Evolutionary conservation across 2,329 filamentous ascomycete genomes (phyloP), one percentile per base, ranked within the genome.

Genomic region (Bisporella sp.): DNA sequence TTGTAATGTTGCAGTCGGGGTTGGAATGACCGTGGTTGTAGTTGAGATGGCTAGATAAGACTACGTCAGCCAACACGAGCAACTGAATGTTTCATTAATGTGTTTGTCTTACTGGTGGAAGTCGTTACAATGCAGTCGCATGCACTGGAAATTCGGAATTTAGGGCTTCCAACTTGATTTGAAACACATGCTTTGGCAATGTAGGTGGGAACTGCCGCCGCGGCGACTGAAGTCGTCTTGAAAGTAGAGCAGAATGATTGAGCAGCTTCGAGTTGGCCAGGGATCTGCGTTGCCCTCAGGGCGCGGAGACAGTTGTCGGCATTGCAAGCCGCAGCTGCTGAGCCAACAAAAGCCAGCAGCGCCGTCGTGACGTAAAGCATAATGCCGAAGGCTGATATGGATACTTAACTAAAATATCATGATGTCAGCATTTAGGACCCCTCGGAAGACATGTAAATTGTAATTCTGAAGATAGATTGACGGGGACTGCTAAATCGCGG

Each of bases 301-400:
- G 68, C 66, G 21, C 66, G 64, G 29, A 69, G 63, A 58, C 68
- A 70, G 55, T 69, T 66, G 58, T 70, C 68, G 45, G 66, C 65
- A 49, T 57, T 55, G 59, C 67, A 68, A 11, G 53, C 47, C n/a
- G 45, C 53, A 5, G 52, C 45, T 31, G 49, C 58, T 41, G 52
- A 31, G 28, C 49, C 47, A 28, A 51, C 54, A 12, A 55, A 31
- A 32, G 33, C 31, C 8, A 57, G 40, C 5, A 57, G 40, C 39
- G 51, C 45, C 21, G 21, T 21, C 21, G 21, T 21, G 21, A 21
- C 21, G 21, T 21, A 21, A 21, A 21, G 21, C 21, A 21, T 21
- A 21, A 21, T 21, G 8, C 37, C 31, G 33, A 56, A 42, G 21
- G 46, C 30, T 29, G 13, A 21, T 41, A 21, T 41, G 37, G 28